Conservation (phyloP, 345 rosid species). For the Cardamine resedifolia region DNA sequence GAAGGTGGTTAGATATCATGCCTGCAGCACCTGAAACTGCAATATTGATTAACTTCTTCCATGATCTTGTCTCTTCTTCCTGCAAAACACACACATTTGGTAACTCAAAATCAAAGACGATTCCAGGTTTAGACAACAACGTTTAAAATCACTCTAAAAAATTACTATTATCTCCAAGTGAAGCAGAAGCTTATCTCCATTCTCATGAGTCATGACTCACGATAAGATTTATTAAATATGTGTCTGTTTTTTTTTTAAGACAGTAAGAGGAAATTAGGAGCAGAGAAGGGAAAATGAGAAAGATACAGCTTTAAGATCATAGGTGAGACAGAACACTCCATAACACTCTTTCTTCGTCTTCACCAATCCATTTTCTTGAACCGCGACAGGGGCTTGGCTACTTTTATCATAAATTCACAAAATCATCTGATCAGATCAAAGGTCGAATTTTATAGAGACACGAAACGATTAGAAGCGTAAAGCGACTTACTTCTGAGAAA, state of each 20-base stretch:
- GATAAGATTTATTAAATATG: not conserved
- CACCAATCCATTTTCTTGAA: conserved; percentile 40
- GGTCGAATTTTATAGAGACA: not conserved
- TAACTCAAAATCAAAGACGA: not conserved
- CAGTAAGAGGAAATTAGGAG: too few relatives aligned
- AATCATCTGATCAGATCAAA: conserved; percentile 19
- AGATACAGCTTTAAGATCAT: conserved; percentile 87
- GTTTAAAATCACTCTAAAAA: not conserved
- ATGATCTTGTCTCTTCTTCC: conserved; percentile 93
- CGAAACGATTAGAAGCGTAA: not conserved
- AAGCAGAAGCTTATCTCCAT: conserved; percentile 4
- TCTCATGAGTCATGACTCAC: not conserved
- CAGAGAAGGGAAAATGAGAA: not conserved
- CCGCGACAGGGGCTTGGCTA: conserved; percentile 55
- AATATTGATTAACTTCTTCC: conserved; percentile 79
- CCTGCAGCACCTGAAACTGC: conserved; percentile 98
- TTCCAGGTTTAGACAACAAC: not conserved
- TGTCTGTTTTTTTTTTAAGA: not conserved
- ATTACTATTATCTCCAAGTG: not conserved
- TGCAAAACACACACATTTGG: conserved; percentile 27
- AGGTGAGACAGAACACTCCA: conserved; percentile 93
- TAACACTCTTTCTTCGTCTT: conserved; percentile 65
- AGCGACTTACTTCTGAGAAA: conserved; percentile 51
- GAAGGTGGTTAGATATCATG: conserved; percentile 91
- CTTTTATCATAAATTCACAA: not conserved